phyloP scores from a whole-genome alignment of 2,329 filamentous ascomycete genomes.

The Orbilia quercus region DNA sequence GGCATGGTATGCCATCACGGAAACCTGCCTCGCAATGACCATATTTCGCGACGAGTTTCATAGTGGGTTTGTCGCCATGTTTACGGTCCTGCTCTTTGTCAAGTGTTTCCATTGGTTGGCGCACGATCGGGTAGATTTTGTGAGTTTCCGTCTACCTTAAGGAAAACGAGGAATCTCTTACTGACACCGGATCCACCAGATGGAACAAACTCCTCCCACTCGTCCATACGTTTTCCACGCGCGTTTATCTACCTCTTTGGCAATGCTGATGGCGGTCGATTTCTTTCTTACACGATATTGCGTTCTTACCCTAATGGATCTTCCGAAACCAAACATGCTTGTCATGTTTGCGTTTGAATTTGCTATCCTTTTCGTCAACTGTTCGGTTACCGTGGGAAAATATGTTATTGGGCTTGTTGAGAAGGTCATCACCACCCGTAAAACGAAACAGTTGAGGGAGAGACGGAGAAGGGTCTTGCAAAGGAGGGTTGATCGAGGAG shows the following conservation, averaged over 20 bases:
- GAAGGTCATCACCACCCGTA: conserved; percentile 76
- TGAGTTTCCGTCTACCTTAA: conserved; percentile 64
- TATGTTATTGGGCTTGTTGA: conserved; percentile 84
- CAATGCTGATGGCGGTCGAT: conserved; percentile 83
- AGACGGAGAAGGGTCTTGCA: conserved; percentile 75
- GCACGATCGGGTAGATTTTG: conserved; percentile 89
- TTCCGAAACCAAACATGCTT: conserved; percentile 98
- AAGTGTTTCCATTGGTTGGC: conserved; percentile 99
- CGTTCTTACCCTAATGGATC: conserved; percentile 81
- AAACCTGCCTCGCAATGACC: conserved; percentile 97
- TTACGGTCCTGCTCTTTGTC: conserved; percentile 87
- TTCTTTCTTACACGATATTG: conserved; percentile 82
- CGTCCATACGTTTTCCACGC: conserved; percentile 90
- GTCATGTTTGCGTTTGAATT: conserved; percentile 99
- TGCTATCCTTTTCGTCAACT: conserved; percentile 83
- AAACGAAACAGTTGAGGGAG: conserved; percentile 77
- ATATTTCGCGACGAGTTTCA: conserved; percentile 96
- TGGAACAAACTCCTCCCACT: conserved; percentile 89
- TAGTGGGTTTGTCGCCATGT: conserved; percentile 95
- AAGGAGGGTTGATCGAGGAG: conserved; percentile 72
- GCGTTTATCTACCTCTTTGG: conserved; percentile 80
- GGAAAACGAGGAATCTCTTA: neutral
- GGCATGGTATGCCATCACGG: conserved; percentile 97
- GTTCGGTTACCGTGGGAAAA: conserved; percentile 79
- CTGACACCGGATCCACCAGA: conserved; percentile 40